phyloP scores from a whole-genome alignment of 441 rosid species.

The Breynia disticha region DNA sequence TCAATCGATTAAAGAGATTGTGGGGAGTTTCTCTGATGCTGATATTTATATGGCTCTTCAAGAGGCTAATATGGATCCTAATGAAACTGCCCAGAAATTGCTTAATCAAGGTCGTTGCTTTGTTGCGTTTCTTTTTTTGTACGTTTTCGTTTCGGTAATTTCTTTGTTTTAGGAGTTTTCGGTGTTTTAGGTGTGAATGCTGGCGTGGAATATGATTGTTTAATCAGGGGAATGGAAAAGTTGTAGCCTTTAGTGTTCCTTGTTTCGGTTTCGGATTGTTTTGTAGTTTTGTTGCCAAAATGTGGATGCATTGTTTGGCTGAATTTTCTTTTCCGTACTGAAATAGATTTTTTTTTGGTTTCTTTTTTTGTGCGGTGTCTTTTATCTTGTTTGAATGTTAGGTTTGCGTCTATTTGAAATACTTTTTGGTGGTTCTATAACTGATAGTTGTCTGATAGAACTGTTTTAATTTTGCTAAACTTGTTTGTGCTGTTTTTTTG shows the following conservation, averaged over 20 bases:
- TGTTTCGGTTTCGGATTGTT: not conserved
- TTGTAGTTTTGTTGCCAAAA: not conserved
- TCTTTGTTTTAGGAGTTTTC: conserved; percentile 2
- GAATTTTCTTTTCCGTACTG: not conserved
- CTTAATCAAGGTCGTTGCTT: conserved; percentile 47
- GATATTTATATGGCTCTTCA: conserved; percentile 62
- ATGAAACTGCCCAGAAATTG: conserved; percentile 68
- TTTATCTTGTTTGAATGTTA: no score
- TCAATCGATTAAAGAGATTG: conserved; percentile 64
- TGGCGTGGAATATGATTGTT: no score
- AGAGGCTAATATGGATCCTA: conserved; percentile 77
- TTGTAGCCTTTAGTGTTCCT: not conserved
- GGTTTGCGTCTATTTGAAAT: no score
- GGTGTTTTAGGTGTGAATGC: not conserved
- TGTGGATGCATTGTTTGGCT: not conserved
- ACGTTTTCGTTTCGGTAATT: not conserved
- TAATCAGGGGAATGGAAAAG: no score
- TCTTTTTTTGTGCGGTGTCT: not conserved
- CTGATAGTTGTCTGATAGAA: not conserved
- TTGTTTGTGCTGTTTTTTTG: conserved; percentile 11
- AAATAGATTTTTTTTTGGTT: not conserved
- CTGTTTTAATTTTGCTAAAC: conserved; percentile 5
- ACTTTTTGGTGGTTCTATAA: not conserved
- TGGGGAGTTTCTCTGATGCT: conserved; percentile 66
- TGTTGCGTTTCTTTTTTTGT: no score